Evolutionary conservation across 306 rosid genomes (phyloP), one percentile per base, ranked within the genome.

Genomic region (Cicer cuneatum): DNA sequence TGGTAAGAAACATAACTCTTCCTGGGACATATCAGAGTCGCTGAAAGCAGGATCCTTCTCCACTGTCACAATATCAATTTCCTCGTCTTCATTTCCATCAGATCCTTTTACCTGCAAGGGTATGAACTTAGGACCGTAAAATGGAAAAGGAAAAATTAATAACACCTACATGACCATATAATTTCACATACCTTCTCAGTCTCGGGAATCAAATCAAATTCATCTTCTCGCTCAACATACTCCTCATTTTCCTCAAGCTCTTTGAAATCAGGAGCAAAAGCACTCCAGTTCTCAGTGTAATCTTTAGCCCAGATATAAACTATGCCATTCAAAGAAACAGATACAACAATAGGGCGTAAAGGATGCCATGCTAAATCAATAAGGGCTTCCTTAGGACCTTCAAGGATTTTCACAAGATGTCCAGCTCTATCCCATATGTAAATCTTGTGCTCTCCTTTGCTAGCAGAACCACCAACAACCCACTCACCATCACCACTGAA

Each of bases 401-500:
- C 98, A 66, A 94, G 97, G 63, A 94, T 94, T 79, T 91, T 94
- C 82, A 94, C 98, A 38, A 95, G 98, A 82, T 87, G 93, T 42
- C 99, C 99, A 3, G 97, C 97, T 74, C 98, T 85, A 82, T 95
- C 99, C 99, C 99, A 95, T 75, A 90, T 83, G 74, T 95, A 95
- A 81, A 95, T 92, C 83, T 95, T 92, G 86, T 95, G 99, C 80
- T 95, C 99, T 33, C 99, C 99, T 89, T 92, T 95, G 89, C 98
- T 92, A 69, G 99, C 99, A 71, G 97, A 90, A 80, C 99, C 99
- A 69, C 97, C 96, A 45, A 95, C 85, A 21, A 95, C 98, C 98
- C 99, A 95, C 84, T 95, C 99, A 68, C 98, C 99, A 61, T 95
- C 99, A 9, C 99, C 99, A 70, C 99, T 95, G 81, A 95, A 95